phyloP scores from a whole-genome alignment of 352 stramenopile species.

The Phytophthora cajani region DNA sequence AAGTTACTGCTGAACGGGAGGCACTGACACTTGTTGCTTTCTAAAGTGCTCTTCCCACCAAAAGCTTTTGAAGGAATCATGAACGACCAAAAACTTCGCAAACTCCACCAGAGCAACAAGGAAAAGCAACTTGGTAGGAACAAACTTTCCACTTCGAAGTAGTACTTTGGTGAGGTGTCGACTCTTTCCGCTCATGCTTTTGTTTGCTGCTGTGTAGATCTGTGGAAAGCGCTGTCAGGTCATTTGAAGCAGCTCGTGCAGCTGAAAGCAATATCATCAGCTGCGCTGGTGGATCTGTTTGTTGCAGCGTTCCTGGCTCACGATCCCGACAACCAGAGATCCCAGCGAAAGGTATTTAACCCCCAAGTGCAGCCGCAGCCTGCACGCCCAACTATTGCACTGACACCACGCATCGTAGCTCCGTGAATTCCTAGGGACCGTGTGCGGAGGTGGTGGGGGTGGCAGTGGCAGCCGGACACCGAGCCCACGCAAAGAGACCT shows the following conservation, averaged over 20 bases:
- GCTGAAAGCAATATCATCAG: constrained; percentile 46
- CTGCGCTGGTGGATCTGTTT: constrained; percentile 56
- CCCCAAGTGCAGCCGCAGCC: neutral
- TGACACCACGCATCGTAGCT: constrained; percentile 45
- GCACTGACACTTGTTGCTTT: neutral
- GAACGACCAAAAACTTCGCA: constrained; percentile 80
- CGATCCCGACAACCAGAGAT: constrained; percentile 62
- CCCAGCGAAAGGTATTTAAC: constrained; percentile 63
- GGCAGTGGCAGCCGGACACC: constrained; percentile 19
- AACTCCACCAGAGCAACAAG: constrained; percentile 75
- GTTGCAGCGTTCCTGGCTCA: constrained; percentile 61
- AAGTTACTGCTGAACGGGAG: neutral
- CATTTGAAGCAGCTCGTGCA: constrained; percentile 67
- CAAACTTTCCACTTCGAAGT: neutral
- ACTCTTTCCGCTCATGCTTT: neutral
- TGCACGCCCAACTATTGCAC: neutral
- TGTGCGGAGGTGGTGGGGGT: constrained; percentile 41
- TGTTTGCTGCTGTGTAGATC: constrained; percentile 40
- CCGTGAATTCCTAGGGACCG: constrained; percentile 58
- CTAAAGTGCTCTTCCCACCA: constrained; percentile 65
- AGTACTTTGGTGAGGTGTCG: neutral
- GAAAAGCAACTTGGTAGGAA: constrained; percentile 67
- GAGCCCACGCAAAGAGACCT: constrained; percentile 32
- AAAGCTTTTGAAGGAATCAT: constrained; percentile 86
- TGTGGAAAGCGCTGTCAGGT: constrained; percentile 69